Evolutionary conservation across 371 early-diverging fungal genomes (phyloP).

Genomic region (Mortierella polycephala): DNA sequence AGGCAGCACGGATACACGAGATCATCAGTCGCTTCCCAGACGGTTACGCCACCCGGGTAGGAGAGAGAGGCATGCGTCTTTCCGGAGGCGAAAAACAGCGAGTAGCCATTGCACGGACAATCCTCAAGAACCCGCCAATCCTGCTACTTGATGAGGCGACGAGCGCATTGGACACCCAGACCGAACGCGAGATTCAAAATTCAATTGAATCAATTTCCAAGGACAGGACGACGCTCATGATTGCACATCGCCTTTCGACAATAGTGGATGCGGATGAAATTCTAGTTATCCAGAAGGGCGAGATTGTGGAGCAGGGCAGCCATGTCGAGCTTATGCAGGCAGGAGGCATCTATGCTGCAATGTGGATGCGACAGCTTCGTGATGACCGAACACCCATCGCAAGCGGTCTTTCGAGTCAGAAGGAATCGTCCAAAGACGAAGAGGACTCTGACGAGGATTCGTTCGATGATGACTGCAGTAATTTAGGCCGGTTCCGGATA

Average conservation of each 20-base stretch:
- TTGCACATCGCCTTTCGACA: constrained; percentile 94
- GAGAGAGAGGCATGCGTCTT: constrained; percentile 92
- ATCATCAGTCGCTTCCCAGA: constrained; percentile 71
- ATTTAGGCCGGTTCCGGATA: constrained; percentile 20
- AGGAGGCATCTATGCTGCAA: constrained; percentile 78
- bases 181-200: constrained; percentile 86
- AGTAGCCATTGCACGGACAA: constrained; percentile 85
- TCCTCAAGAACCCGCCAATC: constrained; percentile 82
- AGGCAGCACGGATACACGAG: constrained; percentile 83
- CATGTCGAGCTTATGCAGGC: constrained; percentile 82
- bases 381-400: constrained; percentile 59
- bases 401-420: constrained; percentile 44
- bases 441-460: constrained; percentile 43
- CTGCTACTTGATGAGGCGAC: constrained; percentile 81
- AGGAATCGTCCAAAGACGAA: constrained; percentile 47
- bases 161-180: constrained; percentile 62
- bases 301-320: constrained; percentile 88
- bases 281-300: constrained; percentile 81
- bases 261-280: constrained; percentile 85
- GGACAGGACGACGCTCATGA: constrained; percentile 91
- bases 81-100: constrained; percentile 97
- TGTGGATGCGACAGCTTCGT: constrained; percentile 93
- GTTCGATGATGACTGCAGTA: constrained; percentile 19
- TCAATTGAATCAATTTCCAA: constrained; percentile 73
- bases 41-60: constrained; percentile 93